Evolutionary conservation across 768 basidiomycete genomes (phyloP).

Genomic region (Auriscalpium orientale): DNA sequence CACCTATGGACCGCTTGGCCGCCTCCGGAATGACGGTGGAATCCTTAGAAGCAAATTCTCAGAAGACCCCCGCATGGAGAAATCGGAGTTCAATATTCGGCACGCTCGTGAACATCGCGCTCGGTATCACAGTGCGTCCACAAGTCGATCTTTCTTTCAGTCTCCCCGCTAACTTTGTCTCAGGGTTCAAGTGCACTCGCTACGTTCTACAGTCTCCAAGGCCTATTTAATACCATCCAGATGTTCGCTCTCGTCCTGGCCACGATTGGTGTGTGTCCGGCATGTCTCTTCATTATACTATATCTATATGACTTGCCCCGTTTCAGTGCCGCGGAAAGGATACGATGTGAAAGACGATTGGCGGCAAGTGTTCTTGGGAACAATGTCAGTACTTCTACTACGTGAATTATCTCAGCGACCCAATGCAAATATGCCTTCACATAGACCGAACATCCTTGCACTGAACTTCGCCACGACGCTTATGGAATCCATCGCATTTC

Average conservation of each 20-base stretch:
- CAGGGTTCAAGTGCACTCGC: constrained; percentile 67
- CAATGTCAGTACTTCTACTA: constrained; percentile 43
- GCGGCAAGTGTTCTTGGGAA: constrained; percentile 55
- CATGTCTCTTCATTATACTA: not conserved
- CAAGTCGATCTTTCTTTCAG: not conserved
- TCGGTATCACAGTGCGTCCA: constrained; percentile 48
- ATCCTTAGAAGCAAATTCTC: constrained; percentile 52
- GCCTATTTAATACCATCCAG: constrained; percentile 60
- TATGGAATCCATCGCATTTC: constrained; percentile 50
- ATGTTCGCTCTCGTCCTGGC: constrained; percentile 64
- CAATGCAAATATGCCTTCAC: constrained; percentile 1
- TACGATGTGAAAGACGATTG: constrained; percentile 37
- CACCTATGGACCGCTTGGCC: constrained; percentile 51
- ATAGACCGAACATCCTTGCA: constrained; percentile 65
- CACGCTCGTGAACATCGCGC: constrained; percentile 34
- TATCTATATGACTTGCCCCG: constrained; percentile 11
- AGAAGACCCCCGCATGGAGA: constrained; percentile 42
- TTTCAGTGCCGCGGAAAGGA: constrained; percentile 33
- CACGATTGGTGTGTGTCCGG: constrained; percentile 43
- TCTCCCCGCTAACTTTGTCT: not conserved
- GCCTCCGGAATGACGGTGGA: constrained; percentile 43
- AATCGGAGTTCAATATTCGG: constrained; percentile 48
- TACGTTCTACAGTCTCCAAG: constrained; percentile 63
- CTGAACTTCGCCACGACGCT: constrained; percentile 63
- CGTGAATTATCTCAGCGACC: not conserved